Percentiles rank a stretch among this genome's conserved stretches.
These are phyloP conservation scores for Parathielavia appendiculata DNA, from an alignment of 495 filamentous ascomycete genomes.

Conservation along the genomic window DNA sequence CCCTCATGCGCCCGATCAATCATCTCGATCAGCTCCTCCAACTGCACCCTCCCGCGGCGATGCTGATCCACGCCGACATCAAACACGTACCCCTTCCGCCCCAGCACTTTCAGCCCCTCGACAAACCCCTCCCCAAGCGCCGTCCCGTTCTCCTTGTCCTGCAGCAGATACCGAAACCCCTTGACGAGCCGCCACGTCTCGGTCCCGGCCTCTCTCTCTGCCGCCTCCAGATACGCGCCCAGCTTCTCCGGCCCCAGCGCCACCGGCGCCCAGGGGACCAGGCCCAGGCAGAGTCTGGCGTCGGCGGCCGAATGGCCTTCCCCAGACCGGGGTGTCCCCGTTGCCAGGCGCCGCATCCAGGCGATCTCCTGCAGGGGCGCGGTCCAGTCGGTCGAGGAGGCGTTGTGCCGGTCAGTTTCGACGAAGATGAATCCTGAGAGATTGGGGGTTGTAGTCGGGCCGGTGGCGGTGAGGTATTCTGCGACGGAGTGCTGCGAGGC, in stretches of 20 bases:
- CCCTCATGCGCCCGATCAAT: conserved; percentile 58
- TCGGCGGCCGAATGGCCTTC: conserved; percentile 57
- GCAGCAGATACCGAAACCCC: conserved; percentile 76
- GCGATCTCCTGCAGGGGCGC: conserved; percentile 64
- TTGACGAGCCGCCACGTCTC: conserved; percentile 45
- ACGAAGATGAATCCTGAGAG: conserved; percentile 71
- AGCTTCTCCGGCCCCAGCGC: conserved; percentile 50
- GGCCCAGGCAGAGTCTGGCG: conserved; percentile 52
- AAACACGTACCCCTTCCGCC: conserved; percentile 59
- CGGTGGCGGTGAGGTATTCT: conserved; percentile 49
- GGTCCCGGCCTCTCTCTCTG: conserved; percentile 45
- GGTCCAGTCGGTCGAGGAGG: conserved; percentile 44
- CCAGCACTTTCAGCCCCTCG: conserved; percentile 63
- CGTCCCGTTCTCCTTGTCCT: conserved; percentile 62
- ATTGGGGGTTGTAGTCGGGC: conserved; percentile 19
- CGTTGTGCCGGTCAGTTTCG: conserved; percentile 71
- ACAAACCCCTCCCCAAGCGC: conserved; percentile 59
- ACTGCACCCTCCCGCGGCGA: conserved; percentile 60
- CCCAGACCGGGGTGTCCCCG: conserved; percentile 49
- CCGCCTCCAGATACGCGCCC: conserved; percentile 48
- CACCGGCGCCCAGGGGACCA: conserved; percentile 80
- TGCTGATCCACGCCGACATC: conserved; percentile 78
- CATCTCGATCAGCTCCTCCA: conserved; percentile 68
- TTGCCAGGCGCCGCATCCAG: conserved; percentile 58
- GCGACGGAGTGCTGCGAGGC: conserved; percentile 56